These are phyloP conservation scores for Arbutus unedo DNA, from an alignment of 148 eudicot species.

Conservation along the genomic window DNA sequence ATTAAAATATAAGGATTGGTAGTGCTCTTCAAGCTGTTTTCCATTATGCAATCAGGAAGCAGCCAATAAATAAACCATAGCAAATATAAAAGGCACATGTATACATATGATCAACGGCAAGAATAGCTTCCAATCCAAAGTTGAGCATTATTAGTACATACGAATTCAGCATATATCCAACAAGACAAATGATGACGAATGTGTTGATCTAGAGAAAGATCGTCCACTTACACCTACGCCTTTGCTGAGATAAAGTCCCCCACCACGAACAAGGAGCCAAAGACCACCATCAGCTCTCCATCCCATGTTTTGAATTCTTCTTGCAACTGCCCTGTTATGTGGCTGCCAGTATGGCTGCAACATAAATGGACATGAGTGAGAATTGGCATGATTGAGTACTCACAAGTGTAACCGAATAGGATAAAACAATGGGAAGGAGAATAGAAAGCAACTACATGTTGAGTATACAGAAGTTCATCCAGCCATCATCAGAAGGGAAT, in stretches of 20 bases:
- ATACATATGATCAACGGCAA: not conserved
- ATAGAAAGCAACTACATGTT: not conserved
- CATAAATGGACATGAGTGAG: not conserved
- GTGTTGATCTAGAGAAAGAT: not conserved
- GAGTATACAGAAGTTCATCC: not conserved
- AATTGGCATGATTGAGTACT: not conserved
- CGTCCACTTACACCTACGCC: conserved; percentile 79
- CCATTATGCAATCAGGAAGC: not conserved
- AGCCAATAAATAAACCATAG: not conserved
- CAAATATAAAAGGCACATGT: not conserved
- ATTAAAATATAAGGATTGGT: not conserved
- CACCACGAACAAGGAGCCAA: conserved; percentile 98
- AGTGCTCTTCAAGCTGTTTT: not conserved
- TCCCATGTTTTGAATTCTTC: conserved; percentile 97
- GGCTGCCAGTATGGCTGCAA: conserved; percentile 98
- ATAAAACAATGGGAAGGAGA: not conserved
- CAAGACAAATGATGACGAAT: not conserved
- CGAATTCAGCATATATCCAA: not conserved
- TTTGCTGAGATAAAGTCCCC: conserved; percentile 97
- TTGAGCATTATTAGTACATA: not conserved
- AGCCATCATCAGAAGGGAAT: not conserved
- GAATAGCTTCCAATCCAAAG: not conserved
- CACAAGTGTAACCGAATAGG: not conserved
- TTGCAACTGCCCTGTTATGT: conserved; percentile 88
- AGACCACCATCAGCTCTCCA: conserved; percentile 99